Base-by-base conservation (phyloP, 1,139 yeast species). In the Zygosaccharomyces sapae region DNA sequence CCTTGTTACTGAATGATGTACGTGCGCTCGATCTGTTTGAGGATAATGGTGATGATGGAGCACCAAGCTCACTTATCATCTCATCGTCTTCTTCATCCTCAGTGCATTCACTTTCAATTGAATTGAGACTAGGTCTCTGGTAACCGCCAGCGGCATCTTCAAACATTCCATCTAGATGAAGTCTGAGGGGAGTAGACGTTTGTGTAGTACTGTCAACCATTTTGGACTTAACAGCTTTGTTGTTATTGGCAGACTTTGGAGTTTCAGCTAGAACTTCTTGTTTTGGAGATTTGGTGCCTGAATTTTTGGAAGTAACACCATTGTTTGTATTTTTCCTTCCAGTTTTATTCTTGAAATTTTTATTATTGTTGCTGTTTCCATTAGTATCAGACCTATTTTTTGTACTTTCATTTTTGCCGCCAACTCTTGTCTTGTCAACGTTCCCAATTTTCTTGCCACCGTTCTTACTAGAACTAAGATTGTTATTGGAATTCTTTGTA, bases 121-220 rank as follows among this genome's bases (percentile, higher is more conserved):
- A 24, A 3, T 10, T 27, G 10, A 37, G 31, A 6, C 25, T n/a
- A 12, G 33, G 10, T 25, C 31, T 22, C 13, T 24, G 40, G 19
- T 37, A 37, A 12, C 40, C 40, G 24, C 40, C 40, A 37, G 40
- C 40, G 18, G 40, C 13, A 8, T 22, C 27, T 24, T 10, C 19
- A 13, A 37, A 37, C 40, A 37, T 37, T 10, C 40, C 40, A n/a
- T 37, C 40, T 3, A 37, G 31, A 5, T 37, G 40, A 4, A 37
- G 16, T 19, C 31, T 27, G 22, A 37, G 19, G 8, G 40, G 40
- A 9, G 31, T 37, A 16, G 31, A 37, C 8, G 40, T 37, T n/a
- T 37, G 40, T 18, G 19, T 37, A 5, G 31, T 18, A n/a, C 31
- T 25, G 20, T 37, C 40, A 19, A 37, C 40, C 40, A 37, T 37